A percentile compares a stretch with the other conserved stretches of the same genome.
phyloP scores from a whole-genome alignment of 2,329 filamentous ascomycete species.

The Neopestalotiopsis clavispora region DNA sequence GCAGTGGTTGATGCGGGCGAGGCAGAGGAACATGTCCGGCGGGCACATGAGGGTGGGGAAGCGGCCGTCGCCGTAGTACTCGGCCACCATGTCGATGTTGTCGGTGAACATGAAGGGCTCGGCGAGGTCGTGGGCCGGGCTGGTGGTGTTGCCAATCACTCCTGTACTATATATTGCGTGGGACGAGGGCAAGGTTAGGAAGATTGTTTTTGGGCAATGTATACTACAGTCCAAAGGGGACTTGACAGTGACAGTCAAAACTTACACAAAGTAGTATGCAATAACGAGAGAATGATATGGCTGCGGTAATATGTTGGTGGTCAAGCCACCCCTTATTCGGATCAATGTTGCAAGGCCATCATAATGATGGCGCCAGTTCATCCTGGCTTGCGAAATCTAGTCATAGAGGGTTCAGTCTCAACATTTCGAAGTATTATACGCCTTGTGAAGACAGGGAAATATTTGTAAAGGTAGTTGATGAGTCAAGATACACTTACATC shows the following conservation, averaged over 20 bases:
- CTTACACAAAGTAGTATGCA: constrained; percentile 32
- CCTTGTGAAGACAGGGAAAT: no score
- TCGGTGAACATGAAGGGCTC: constrained; percentile 23
- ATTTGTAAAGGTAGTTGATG: not conserved
- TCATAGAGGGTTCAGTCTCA: not conserved
- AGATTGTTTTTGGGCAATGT: no score
- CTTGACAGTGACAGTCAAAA: not conserved
- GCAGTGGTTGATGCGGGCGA: constrained; percentile 36
- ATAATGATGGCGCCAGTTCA: constrained; percentile 37
- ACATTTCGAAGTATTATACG: not conserved
- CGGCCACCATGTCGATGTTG: constrained; percentile 29
- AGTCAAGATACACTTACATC: constrained; percentile 28
- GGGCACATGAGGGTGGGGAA: constrained; percentile 33
- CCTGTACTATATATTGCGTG: constrained; percentile 26
- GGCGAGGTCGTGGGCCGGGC: constrained; percentile 33
- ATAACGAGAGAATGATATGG: constrained; percentile 20
- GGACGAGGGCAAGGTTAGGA: not conserved
- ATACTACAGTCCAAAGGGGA: not conserved
- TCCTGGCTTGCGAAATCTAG: constrained; percentile 9
- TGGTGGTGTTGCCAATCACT: constrained; percentile 38
- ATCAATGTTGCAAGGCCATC: constrained; percentile 34
- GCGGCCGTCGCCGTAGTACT: constrained; percentile 23
- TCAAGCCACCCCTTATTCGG: constrained; percentile 34
- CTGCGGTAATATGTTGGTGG: constrained; percentile 21
- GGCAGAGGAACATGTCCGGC: constrained; percentile 28